Evolutionary conservation across 2,329 filamentous ascomycete genomes (phyloP).

Genomic region (Phialocephala subalpina): DNA sequence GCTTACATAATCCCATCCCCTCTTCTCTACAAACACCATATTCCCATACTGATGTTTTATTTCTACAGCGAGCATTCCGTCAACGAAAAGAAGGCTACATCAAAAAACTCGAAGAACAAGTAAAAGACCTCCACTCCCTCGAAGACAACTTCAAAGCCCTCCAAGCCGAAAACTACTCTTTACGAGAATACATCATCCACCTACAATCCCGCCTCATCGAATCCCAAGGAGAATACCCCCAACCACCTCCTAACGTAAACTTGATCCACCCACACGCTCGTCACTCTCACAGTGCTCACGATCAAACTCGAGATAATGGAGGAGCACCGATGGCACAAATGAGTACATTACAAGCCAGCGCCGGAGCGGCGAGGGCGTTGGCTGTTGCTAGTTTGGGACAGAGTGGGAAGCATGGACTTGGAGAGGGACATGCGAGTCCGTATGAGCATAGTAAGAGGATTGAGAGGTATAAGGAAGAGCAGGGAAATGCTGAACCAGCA

Average conservation of each 20-base stretch:
- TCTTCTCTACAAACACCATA: no score
- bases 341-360: constrained; percentile 46
- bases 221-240: constrained; percentile 82
- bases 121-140: constrained; percentile 80
- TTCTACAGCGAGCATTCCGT: constrained; percentile 85
- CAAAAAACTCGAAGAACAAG: constrained; percentile 94
- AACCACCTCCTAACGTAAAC: constrained; percentile 82
- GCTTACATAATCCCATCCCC: constrained; percentile 45
- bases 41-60: no score
- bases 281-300: constrained; percentile 39
- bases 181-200: constrained; percentile 92
- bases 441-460: constrained; percentile 38
- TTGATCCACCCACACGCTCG: constrained; percentile 59
- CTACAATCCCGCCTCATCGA: constrained; percentile 89
- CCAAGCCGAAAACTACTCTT: constrained; percentile 86
- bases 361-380: constrained; percentile 44
- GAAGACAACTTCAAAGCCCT: constrained; percentile 81
- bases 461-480: constrained; percentile 48
- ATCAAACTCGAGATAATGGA: constrained; percentile 27
- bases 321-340: constrained; percentile 47
- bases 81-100: constrained; percentile 99
- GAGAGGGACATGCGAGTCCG: constrained; percentile 29
- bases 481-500: constrained; percentile 50
- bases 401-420: constrained; percentile 37
- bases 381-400: constrained; percentile 42